These are phyloP conservation scores for Aspergillus panamensis DNA, from an alignment of 495 filamentous ascomycete species.

Conservation along the genomic window DNA sequence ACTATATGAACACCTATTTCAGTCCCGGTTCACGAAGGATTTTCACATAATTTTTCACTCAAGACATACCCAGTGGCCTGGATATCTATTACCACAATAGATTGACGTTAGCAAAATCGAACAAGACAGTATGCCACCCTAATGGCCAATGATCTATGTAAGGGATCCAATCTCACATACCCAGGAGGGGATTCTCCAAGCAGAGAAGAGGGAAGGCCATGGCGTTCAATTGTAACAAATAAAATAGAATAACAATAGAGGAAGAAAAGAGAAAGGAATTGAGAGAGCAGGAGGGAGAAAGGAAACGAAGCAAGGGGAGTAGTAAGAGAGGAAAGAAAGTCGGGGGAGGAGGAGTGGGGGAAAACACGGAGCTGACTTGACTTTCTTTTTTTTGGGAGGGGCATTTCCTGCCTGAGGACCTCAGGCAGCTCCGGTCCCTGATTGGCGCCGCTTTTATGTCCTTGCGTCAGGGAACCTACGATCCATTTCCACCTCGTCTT, in stretches of 20 bases:
- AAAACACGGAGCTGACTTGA: neutral
- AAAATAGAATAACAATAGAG: constrained; percentile 4
- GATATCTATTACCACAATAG: constrained; percentile 63
- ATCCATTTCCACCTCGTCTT: too few relatives aligned
- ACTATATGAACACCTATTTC: constrained; percentile 16
- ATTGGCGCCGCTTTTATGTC: neutral
- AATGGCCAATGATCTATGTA: neutral
- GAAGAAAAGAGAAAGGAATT: constrained; percentile 9
- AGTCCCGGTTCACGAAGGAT: neutral
- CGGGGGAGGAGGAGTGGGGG: constrained; percentile 17
- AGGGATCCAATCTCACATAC: constrained; percentile 47
- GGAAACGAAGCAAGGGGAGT: neutral
- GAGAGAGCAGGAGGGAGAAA: constrained; percentile 11
- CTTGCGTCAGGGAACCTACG: too few relatives aligned
- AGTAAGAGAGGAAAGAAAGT: constrained; percentile 14
- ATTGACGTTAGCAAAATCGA: constrained; percentile 12
- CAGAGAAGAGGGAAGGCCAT: constrained; percentile 86
- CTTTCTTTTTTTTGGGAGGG: constrained; percentile 22
- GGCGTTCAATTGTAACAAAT: constrained; percentile 1
- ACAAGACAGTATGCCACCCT: neutral
- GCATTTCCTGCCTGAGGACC: constrained; percentile 17
- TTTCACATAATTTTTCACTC: neutral
- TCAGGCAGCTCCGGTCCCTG: neutral
- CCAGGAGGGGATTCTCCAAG: constrained; percentile 94
- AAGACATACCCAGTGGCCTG: constrained; percentile 69